Percentiles rank a stretch among this genome's conserved stretches.
Conservation (phyloP, 2,329 filamentous ascomycete species). For the Fusarium clavum region DNA sequence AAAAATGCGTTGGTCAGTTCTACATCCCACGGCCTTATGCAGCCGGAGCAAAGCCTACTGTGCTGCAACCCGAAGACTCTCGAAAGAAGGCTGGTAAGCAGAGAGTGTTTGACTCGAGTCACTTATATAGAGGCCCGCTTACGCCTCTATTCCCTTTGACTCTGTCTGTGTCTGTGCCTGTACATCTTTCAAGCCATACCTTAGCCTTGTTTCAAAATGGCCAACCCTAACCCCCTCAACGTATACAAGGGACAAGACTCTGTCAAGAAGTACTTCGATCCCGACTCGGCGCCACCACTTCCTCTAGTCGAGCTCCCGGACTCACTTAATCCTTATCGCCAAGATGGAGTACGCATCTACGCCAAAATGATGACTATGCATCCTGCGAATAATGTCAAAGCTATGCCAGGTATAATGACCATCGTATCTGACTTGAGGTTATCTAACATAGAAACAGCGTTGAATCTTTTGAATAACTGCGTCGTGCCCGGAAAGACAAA, state of each 20-base stretch:
- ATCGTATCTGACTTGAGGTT: accelerated
- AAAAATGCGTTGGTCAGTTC: background rate
- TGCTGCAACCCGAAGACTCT: background rate
- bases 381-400: constrained; percentile 73
- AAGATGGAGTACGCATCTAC: constrained; percentile 71
- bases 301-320: constrained; percentile 71
- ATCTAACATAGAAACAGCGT: constrained; percentile 47
- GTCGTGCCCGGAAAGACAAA: constrained; percentile 54
- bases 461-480: constrained; percentile 59
- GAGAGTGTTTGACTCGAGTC: accelerated
- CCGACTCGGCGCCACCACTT: constrained; percentile 66
- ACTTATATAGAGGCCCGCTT: constrained; percentile 5
- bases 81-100: background rate
- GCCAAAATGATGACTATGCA: constrained; percentile 75
- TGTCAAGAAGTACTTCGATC: constrained; percentile 69
- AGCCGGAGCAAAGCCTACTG: constrained; percentile 10
- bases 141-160: background rate
- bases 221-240: constrained; percentile 56
- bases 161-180: background rate
- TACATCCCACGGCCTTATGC: constrained; percentile 14
- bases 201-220: constrained; percentile 34
- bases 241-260: constrained; percentile 69
- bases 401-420: constrained; percentile 62
- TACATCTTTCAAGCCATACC: background rate
- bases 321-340: constrained; percentile 66